Evolutionary conservation across 352 stramenopile species (phyloP).

Genomic region (Phytophthora vignae): DNA sequence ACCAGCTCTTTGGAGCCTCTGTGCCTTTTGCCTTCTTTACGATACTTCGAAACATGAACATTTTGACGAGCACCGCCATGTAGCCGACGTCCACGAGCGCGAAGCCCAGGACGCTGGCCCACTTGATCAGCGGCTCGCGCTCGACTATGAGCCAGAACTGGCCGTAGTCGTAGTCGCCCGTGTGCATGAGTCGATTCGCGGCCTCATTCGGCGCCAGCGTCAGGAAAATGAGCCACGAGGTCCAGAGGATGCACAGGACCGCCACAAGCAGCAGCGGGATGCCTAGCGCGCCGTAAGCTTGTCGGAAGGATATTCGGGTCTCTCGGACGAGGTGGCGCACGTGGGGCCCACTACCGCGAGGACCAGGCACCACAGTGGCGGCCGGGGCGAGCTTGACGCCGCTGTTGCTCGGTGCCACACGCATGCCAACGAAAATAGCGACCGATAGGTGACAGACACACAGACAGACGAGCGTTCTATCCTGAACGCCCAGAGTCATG

Average conservation of each 20-base stretch:
- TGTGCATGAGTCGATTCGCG: conserved; percentile 40
- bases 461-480: background rate
- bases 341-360: conserved; percentile 1
- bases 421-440: conserved; percentile 7
- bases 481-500: background rate
- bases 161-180: conserved; percentile 35
- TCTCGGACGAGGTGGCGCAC: background rate
- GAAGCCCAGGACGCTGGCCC: conserved; percentile 14
- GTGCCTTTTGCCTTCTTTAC: background rate
- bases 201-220: conserved; percentile 31
- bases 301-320: conserved; percentile 8
- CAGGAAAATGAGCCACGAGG: conserved; percentile 36
- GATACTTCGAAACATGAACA: conserved; percentile 27
- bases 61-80: conserved; percentile 24
- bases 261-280: conserved; percentile 22
- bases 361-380: background rate
- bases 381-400: background rate
- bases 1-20: conserved; percentile 10
- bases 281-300: conserved; percentile 31
- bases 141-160: conserved; percentile 42
- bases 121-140: conserved; percentile 20
- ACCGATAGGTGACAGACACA: background rate
- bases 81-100: conserved; percentile 20
- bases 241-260: conserved; percentile 33
- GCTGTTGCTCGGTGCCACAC: conserved; percentile 4